These are phyloP conservation scores for Agrostemma githago DNA, from an alignment of 148 eudicot species.

Conservation along the genomic window DNA sequence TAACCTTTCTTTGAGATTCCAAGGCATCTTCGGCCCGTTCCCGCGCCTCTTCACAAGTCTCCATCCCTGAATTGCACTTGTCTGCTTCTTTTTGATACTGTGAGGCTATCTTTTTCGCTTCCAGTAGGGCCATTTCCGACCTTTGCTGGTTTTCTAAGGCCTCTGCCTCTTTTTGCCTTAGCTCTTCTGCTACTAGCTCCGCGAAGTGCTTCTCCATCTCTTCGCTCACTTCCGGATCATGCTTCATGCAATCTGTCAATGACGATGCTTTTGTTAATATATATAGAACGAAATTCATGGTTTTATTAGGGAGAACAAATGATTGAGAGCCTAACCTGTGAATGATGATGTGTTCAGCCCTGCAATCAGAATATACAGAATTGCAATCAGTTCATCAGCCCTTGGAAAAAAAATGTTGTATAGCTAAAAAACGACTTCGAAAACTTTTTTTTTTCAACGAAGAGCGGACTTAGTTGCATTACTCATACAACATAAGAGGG, in stretches of 20 bases:
- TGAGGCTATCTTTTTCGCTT: constrained; percentile 75
- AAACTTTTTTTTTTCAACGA: background rate
- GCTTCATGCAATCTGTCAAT: constrained; percentile 67
- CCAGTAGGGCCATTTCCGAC: constrained; percentile 64
- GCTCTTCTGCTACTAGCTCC: constrained; percentile 58
- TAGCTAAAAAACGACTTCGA: background rate
- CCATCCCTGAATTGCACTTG: constrained; percentile 86
- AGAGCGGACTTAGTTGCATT: too few species aligned
- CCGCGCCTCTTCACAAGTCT: constrained; percentile 84
- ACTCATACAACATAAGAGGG: too few species aligned
- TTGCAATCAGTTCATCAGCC: constrained; percentile 1
- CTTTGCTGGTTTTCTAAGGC: constrained; percentile 56
- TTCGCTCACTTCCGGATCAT: constrained; percentile 61
- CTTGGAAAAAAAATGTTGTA: background rate
- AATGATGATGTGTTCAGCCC: constrained; percentile 58
- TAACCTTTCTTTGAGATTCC: constrained; percentile 44
- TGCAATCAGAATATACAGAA: constrained; percentile 30
- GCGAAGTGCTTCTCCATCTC: constrained; percentile 56
- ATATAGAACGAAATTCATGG: background rate
- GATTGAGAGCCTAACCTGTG: constrained; percentile 41
- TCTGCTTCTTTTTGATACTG: constrained; percentile 82
- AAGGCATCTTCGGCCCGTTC: constrained; percentile 65
- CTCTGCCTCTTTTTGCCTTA: constrained; percentile 58
- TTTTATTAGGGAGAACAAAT: background rate
- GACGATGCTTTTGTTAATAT: background rate